Conservation (phyloP, 108 stramenopile species). For the Aurantiochytrium sp. region DNA sequence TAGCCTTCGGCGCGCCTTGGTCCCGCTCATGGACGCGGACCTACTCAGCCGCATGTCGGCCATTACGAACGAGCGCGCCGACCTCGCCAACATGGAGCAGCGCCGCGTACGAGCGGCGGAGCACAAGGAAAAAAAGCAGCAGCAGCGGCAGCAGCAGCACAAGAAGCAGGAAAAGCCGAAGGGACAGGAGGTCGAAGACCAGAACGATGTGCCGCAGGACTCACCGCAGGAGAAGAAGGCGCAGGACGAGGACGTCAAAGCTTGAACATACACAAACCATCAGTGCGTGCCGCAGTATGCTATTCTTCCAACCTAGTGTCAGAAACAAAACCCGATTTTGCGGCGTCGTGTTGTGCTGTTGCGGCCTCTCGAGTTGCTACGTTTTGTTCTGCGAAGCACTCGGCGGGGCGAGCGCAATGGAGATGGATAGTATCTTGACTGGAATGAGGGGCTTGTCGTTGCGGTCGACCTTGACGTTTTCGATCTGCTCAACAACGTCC, state of each 20-base stretch:
- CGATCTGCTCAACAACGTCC: conserved; percentile 87
- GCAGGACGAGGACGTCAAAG: no score
- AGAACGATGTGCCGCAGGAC: no score
- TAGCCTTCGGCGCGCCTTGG: conserved; percentile 41
- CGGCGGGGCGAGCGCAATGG: background rate
- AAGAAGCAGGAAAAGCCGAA: background rate
- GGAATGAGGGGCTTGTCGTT: conserved; percentile 87
- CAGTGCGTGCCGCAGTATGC: no score
- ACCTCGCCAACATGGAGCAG: background rate
- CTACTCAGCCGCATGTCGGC: background rate
- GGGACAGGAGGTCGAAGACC: no score
- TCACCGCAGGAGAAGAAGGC: no score
- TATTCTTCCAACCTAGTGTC: no score
- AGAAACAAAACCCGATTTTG: no score
- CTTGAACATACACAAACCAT: no score
- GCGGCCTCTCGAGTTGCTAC: no score
- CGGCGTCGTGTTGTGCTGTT: no score
- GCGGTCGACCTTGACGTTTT: conserved; percentile 83
- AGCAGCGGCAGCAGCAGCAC: background rate
- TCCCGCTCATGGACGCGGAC: conserved; percentile 49
- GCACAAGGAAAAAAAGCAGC: background rate
- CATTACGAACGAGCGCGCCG: background rate
- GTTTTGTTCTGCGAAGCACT: no score
- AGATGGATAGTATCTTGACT: conserved; percentile 79
- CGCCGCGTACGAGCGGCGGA: background rate